These are phyloP conservation scores for Straminergon stramineum DNA, from an alignment of 225 moss, liverwort and hornwort genomes.

Conservation along the genomic window DNA sequence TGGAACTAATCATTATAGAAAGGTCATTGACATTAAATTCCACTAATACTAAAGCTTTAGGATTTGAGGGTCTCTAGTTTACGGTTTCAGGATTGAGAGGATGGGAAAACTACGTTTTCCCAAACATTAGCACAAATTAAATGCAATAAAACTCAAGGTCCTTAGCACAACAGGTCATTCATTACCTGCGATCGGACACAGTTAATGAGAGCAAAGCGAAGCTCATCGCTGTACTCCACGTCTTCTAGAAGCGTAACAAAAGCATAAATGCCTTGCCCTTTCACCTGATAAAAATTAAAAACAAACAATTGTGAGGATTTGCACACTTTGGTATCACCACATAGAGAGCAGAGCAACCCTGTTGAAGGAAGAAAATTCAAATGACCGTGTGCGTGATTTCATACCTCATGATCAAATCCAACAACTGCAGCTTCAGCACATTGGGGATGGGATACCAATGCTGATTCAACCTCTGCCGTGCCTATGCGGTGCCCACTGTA, in stretches of 20 bases:
- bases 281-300: constrained; percentile 33
- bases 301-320: neutral
- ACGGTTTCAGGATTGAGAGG: neutral
- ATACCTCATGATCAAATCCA: constrained; percentile 83
- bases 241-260: constrained; percentile 80
- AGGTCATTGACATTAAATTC: neutral
- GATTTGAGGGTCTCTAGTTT: neutral
- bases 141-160: neutral
- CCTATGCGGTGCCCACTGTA: constrained; percentile 91
- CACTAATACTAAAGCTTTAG: neutral
- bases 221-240: constrained; percentile 61
- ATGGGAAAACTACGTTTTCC: neutral
- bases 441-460: constrained; percentile 68
- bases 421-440: constrained; percentile 92
- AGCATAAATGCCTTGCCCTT: constrained; percentile 95
- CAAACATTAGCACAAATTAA: neutral
- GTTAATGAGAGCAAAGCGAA: constrained; percentile 45
- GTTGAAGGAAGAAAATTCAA: neutral
- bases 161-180: neutral
- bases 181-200: constrained; percentile 63
- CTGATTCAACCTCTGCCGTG: constrained; percentile 93
- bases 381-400: neutral
- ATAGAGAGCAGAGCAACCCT: neutral
- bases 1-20: neutral
- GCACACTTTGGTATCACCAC: neutral